Evolutionary conservation across 345 rosid genomes (phyloP).

Genomic region (Syzygium aqueum): DNA sequence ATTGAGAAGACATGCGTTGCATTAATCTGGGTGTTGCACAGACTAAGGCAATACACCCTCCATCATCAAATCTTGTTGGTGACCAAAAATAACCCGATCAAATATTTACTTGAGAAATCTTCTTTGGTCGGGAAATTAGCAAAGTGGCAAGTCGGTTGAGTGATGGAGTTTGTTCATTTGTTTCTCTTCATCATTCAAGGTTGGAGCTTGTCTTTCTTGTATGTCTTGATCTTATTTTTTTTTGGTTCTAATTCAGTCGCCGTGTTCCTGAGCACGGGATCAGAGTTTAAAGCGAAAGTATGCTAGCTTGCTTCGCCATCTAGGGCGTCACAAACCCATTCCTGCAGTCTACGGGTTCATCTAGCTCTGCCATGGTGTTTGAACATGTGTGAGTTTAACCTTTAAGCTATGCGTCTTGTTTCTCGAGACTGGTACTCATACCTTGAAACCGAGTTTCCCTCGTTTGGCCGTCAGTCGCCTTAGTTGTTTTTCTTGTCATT

Average conservation of each 20-base stretch:
- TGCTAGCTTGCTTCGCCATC: neutral
- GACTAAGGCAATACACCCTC: too few species aligned
- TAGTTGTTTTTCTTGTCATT: neutral
- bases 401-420: too few species aligned
- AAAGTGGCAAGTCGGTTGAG: neutral
- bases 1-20: too few species aligned
- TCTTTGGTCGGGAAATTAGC: too few species aligned
- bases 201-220: neutral
- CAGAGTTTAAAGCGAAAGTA: neutral
- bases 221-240: neutral
- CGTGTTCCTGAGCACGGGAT: neutral
- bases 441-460: neutral
- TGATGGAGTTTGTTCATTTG: neutral
- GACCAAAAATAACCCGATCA: too few species aligned
- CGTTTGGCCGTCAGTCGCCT: neutral
- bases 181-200: neutral
- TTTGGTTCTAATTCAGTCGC: neutral
- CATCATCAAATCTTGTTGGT: too few species aligned
- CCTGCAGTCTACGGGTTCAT: neutral
- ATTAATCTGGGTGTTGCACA: too few species aligned
- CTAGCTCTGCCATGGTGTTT: too few species aligned
- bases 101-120: too few species aligned
- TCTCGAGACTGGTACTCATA: too few species aligned
- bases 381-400: too few species aligned
- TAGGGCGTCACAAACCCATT: neutral